These are phyloP conservation scores for Colletotrichum camelliae DNA, from an alignment of 2,329 filamentous ascomycete genomes.

Conservation along the genomic window DNA sequence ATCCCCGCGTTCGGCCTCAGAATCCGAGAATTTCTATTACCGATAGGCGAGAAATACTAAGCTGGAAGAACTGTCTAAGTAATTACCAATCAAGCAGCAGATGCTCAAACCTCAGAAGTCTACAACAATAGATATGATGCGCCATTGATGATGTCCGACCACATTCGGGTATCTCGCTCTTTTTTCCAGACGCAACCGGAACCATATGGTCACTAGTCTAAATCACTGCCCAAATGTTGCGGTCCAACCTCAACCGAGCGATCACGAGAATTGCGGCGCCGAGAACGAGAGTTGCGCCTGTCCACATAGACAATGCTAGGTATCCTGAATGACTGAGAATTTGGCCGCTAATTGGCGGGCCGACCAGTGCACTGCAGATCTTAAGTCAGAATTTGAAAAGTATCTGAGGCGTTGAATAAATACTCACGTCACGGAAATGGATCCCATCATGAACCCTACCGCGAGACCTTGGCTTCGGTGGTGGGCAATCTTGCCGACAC, in stretches of 20 bases:
- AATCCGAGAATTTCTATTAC: background rate
- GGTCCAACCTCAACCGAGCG: conserved; percentile 14
- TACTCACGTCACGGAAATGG: conserved; percentile 45
- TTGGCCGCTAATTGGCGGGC: conserved; percentile 46
- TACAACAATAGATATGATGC: background rate
- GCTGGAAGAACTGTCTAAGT: background rate
- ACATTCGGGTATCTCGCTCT: background rate
- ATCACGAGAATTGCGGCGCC: conserved; percentile 31
- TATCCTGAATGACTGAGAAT: conserved; percentile 42
- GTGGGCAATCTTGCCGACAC: conserved; percentile 45
- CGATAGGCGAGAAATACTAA: background rate
- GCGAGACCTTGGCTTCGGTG: conserved; percentile 43
- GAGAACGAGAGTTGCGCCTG: conserved; percentile 34
- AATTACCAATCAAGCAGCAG: background rate
- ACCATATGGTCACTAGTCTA: background rate
- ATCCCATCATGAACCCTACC: conserved; percentile 46
- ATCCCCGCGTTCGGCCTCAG: background rate
- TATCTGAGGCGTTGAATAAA: no score
- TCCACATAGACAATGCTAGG: conserved; percentile 42
- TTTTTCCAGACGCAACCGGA: background rate
- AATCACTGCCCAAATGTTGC: background rate
- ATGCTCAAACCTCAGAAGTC: background rate
- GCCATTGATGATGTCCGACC: background rate
- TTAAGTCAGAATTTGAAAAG: background rate
- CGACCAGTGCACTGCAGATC: conserved; percentile 38